phyloP scores from a whole-genome alignment of 306 rosid species.

The Sophora flavescens region DNA sequence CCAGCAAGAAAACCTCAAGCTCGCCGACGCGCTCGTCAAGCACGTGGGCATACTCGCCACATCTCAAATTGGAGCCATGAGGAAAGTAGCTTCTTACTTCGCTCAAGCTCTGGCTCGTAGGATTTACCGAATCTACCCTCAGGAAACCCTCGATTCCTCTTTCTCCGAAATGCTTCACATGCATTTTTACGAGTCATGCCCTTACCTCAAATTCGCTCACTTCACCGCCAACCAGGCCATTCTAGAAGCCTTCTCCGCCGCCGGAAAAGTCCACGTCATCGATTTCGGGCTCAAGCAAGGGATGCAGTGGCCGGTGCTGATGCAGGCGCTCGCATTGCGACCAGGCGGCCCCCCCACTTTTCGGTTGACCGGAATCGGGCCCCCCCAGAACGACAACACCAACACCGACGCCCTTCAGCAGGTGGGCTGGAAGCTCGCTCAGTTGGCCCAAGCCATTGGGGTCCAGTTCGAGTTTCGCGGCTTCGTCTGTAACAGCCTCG shows the following conservation, averaged over 20 bases:
- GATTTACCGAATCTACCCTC: slow-evolving; percentile 66
- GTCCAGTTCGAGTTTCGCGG: slow-evolving; percentile 83
- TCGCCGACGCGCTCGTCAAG: slow-evolving; percentile 71
- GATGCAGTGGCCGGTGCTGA: slow-evolving; percentile 93
- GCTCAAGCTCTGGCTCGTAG: slow-evolving; percentile 70
- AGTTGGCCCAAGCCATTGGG: slow-evolving; percentile 69
- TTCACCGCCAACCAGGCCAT: slow-evolving; percentile 95
- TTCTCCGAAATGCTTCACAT: slow-evolving; percentile 69
- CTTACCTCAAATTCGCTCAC: slow-evolving; percentile 89
- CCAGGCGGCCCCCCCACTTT: slow-evolving; percentile 84
- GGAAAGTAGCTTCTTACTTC: slow-evolving; percentile 77
- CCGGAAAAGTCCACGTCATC: slow-evolving; percentile 75
- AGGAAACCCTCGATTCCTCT: slow-evolving; percentile 53
- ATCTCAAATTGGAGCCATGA: slow-evolving; percentile 79
- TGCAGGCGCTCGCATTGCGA: slow-evolving; percentile 81
- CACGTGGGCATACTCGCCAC: slow-evolving; percentile 66
- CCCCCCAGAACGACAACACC: slow-evolving; percentile 68
- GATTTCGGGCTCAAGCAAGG: slow-evolving; percentile 88
- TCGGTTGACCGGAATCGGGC: slow-evolving; percentile 84
- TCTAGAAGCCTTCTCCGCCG: slow-evolving; percentile 71
- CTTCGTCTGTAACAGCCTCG: slow-evolving; percentile 62
- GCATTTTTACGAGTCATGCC: slow-evolving; percentile 85
- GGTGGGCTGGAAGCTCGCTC: slow-evolving; percentile 77
- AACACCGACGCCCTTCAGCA: slow-evolving; percentile 72
- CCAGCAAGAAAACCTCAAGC: slow-evolving; percentile 62